A percentile compares a stretch with the other conserved stretches of the same genome.
phyloP scores from a whole-genome alignment of 1,284 basidiomycete genomes.

The Ustilago cynodontis region DNA sequence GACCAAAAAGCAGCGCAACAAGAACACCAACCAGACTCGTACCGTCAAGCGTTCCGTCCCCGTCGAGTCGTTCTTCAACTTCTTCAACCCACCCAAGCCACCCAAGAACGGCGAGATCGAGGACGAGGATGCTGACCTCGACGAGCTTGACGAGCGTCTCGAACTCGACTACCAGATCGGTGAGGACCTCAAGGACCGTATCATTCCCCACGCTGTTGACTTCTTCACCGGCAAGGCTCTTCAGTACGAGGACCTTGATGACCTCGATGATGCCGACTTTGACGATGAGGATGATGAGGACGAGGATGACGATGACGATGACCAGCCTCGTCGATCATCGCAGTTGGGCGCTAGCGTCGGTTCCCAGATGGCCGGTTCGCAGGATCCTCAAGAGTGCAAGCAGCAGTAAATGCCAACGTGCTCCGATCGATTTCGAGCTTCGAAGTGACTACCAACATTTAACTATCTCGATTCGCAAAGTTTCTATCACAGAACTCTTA shows the following conservation, averaged over 20 bases:
- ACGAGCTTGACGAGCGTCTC: conserved; percentile 82
- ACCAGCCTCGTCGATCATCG: conserved; percentile 41
- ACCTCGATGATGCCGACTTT: conserved; percentile 74
- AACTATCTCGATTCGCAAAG: background rate
- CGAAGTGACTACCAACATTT: background rate
- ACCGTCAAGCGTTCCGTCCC: conserved; percentile 69
- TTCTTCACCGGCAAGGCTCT: conserved; percentile 94
- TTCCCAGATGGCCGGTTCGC: conserved; percentile 56
- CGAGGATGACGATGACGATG: conserved; percentile 66
- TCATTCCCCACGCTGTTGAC: conserved; percentile 91
- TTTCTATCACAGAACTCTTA: background rate
- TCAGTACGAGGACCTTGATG: conserved; percentile 80
- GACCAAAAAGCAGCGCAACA: conserved; percentile 99
- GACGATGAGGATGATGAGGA: conserved; percentile 68
- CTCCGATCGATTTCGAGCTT: too few relatives aligned
- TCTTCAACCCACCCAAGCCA: conserved; percentile 68
- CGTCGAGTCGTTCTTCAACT: conserved; percentile 70
- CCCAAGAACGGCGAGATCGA: conserved; percentile 62
- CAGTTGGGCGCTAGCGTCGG: conserved; percentile 54
- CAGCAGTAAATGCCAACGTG: conserved; percentile 51
- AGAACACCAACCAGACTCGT: conserved; percentile 72
- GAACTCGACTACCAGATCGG: conserved; percentile 98
- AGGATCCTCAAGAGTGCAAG: conserved; percentile 67
- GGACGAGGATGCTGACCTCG: conserved; percentile 62
- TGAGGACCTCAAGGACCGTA: conserved; percentile 97